Percentiles rank a stretch among this genome's conserved stretches.
These are phyloP conservation scores for Durotheca rogersii DNA, from an alignment of 495 filamentous ascomycete species.

Conservation along the genomic window DNA sequence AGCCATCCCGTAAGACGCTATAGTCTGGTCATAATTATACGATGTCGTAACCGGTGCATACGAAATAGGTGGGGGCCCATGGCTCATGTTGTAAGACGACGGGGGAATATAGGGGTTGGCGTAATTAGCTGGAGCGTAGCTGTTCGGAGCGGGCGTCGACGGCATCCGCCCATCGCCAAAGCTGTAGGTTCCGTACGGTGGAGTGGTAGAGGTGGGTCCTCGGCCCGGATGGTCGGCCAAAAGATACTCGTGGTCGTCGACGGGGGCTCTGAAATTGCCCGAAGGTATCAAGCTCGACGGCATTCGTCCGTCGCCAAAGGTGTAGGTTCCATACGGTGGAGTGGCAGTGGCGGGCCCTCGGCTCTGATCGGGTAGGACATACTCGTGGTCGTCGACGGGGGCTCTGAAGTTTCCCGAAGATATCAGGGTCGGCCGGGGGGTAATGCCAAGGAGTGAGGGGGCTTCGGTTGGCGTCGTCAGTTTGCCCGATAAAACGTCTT, in stretches of 20 bases:
- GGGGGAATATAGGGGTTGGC: neutral
- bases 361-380: constrained; percentile 1
- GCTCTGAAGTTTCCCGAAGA: constrained; percentile 70
- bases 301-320: constrained; percentile 4
- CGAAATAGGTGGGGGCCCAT: constrained; percentile 1
- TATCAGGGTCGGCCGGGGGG: constrained; percentile 59
- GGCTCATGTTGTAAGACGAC: constrained; percentile 3
- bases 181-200: neutral
- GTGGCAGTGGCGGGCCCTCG: neutral
- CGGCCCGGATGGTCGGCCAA: constrained; percentile 5
- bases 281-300: constrained; percentile 55
- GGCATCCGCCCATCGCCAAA: constrained; percentile 10
- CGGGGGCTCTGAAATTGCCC: constrained; percentile 69
- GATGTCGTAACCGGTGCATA: neutral
- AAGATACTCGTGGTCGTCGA: constrained; percentile 54
- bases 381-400: constrained; percentile 59
- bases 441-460: constrained; percentile 33
- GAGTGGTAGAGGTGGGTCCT: neutral
- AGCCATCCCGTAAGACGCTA: constrained; percentile 1
- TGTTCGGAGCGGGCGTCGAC: constrained; percentile 15
- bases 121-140: neutral
- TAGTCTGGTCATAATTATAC: constrained; percentile 2
- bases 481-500: constrained; percentile 64
- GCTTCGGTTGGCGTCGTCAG: constrained; percentile 59
- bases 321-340: constrained; percentile 1